phyloP scores from a whole-genome alignment of 768 basidiomycete genomes.

The Podaxis pistillaris region DNA sequence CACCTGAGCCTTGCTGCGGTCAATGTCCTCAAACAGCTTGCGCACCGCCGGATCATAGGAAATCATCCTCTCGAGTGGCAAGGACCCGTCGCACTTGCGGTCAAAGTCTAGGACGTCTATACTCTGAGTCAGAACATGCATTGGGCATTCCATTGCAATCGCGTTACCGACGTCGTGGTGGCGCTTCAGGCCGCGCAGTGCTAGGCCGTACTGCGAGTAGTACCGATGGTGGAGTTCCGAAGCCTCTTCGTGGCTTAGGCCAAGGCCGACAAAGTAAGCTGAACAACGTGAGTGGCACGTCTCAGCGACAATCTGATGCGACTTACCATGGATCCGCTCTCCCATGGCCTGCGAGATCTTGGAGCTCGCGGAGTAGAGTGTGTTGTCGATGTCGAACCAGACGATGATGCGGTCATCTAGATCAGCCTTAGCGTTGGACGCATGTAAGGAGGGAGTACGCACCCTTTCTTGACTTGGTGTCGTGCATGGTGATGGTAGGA shows the following conservation, averaged over 20 bases:
- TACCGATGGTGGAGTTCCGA: slow-evolving; percentile 68
- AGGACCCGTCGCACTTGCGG: slow-evolving; percentile 75
- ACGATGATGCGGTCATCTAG: slow-evolving; percentile 59
- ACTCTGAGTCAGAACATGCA: slow-evolving; percentile 1
- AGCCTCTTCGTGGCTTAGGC: slow-evolving; percentile 67
- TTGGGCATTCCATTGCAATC: not conserved
- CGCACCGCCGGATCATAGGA: slow-evolving; percentile 58
- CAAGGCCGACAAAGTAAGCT: slow-evolving; percentile 77
- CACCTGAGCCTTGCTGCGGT: slow-evolving; percentile 71
- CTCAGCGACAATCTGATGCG: not conserved
- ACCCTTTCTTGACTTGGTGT: not conserved
- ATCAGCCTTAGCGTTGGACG: slow-evolving; percentile 10
- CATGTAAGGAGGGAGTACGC: not conserved
- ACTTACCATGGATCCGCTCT: slow-evolving; percentile 68
- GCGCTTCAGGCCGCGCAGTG: slow-evolving; percentile 71
- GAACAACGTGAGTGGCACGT: not conserved
- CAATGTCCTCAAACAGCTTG: slow-evolving; percentile 75
- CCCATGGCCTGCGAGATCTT: slow-evolving; percentile 81
- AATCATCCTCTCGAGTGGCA: slow-evolving; percentile 81
- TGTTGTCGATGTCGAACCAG: slow-evolving; percentile 89
- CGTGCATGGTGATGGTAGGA: slow-evolving; percentile 6
- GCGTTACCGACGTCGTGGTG: slow-evolving; percentile 73
- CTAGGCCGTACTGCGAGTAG: slow-evolving; percentile 80
- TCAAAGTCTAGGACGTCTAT: slow-evolving; percentile 85
- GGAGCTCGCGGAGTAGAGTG: slow-evolving; percentile 75